Conservation (phyloP, 2,329 filamentous ascomycete genomes). For the Fusarium sp. region DNA sequence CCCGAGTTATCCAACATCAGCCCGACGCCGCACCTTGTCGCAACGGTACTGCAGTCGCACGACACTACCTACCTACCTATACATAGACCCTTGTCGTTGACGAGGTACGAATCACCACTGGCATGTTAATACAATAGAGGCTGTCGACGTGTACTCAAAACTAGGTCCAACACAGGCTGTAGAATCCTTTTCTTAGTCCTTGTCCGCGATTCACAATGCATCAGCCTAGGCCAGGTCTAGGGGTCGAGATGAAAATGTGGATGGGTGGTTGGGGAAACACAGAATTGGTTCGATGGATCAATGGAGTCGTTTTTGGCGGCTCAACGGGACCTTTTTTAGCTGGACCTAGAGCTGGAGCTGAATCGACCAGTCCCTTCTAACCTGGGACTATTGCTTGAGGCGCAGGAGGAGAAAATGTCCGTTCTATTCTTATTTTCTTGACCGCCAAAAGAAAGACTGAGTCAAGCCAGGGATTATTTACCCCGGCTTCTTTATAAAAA, state of each 20-base stretch:
- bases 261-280: constrained; percentile 27
- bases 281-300: constrained; percentile 24
- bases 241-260: constrained; percentile 3
- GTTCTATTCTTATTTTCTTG: constrained; percentile 1
- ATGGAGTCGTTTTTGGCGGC: constrained; percentile 34
- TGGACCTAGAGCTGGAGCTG: constrained; percentile 11
- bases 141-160: constrained; percentile 10
- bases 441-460: constrained; percentile 18
- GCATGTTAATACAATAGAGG: neutral
- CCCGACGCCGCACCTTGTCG: constrained; percentile 35
- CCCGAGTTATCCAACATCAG: constrained; percentile 21
- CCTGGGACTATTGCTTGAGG: constrained; percentile 18
- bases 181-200: constrained; percentile 10
- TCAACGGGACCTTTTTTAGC: constrained; percentile 34
- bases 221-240: constrained; percentile 15
- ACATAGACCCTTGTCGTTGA: constrained; percentile 37
- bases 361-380: constrained; percentile 4
- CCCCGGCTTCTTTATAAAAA: constrained; percentile 4
- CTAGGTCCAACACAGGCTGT: constrained; percentile 1
- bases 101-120: constrained; percentile 42
- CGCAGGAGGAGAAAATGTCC: constrained; percentile 1
- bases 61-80: constrained; percentile 33
- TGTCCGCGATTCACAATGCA: constrained; percentile 40
- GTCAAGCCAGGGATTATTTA: constrained; percentile 3
- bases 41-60: constrained; percentile 47